Percentiles rank a stretch among this genome's conserved stretches.
These are phyloP conservation scores for Protomyces gravidus DNA, from an alignment of 1,139 yeast genomes.

Conservation along the genomic window DNA sequence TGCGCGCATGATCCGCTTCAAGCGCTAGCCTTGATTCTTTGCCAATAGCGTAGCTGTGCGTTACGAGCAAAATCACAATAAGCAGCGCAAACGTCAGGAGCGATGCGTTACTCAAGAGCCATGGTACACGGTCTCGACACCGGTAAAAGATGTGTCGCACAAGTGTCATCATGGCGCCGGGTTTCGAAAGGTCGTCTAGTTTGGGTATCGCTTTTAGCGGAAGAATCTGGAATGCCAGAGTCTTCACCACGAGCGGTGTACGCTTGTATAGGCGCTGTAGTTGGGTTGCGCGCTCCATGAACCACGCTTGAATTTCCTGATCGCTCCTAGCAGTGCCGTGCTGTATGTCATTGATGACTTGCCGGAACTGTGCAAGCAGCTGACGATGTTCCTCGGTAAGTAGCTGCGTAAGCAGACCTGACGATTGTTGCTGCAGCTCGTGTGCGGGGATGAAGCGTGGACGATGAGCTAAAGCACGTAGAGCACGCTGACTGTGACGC, in stretches of 20 bases:
- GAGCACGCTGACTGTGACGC: not conserved
- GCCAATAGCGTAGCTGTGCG: not conserved
- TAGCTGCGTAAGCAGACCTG: not conserved
- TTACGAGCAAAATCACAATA: slow-evolving; percentile 10
- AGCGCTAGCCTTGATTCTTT: not conserved
- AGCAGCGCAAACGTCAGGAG: slow-evolving; percentile 16
- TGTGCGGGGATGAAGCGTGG: slow-evolving; percentile 1
- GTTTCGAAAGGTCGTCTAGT: slow-evolving; percentile 18
- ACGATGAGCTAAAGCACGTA: not conserved
- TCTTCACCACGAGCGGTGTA: slow-evolving; percentile 15
- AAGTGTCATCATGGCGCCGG: slow-evolving; percentile 20
- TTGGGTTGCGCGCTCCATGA: slow-evolving; percentile 4
- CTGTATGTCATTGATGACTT: slow-evolving; percentile 19
- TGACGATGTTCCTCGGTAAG: slow-evolving; percentile 9
- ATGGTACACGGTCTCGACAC: slow-evolving; percentile 12
- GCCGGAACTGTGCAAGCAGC: slow-evolving; percentile 14
- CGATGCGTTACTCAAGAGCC: slow-evolving; percentile 14
- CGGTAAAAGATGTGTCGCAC: slow-evolving; percentile 7
- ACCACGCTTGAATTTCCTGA: slow-evolving; percentile 9
- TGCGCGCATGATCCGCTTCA: not conserved
- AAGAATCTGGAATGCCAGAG: slow-evolving; percentile 9
- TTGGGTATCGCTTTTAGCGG: slow-evolving; percentile 21
- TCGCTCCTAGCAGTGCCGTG: slow-evolving; percentile 14
- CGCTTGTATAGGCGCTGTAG: slow-evolving; percentile 12
- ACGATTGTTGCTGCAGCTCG: slow-evolving; percentile 1